Percentiles rank a stretch among this genome's conserved stretches.
Conservation (phyloP, 768 basidiomycete genomes). For the Tricholoma bakamatsutake region DNA sequence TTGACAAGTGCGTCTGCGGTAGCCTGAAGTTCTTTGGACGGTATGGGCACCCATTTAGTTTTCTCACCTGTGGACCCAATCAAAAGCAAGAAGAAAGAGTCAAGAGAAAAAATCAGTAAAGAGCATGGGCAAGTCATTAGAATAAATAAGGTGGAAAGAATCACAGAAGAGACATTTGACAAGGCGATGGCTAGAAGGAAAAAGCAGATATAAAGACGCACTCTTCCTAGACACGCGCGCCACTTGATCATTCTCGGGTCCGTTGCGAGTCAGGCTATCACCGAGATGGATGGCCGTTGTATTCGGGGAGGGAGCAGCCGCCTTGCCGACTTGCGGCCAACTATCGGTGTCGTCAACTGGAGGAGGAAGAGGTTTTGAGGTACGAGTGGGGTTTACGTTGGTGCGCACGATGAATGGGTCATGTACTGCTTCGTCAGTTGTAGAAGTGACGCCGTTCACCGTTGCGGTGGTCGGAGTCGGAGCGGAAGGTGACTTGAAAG, state of each 20-base stretch:
- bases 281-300: constrained; percentile 8
- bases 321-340: constrained; percentile 43
- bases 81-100: background rate
- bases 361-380: constrained; percentile 22
- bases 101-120: background rate
- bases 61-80: constrained; percentile 37
- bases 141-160: background rate
- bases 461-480: constrained; percentile 12
- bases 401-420: constrained; percentile 43
- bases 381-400: constrained; percentile 12
- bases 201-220: constrained; percentile 12
- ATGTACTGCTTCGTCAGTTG: constrained; percentile 17
- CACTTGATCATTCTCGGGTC: background rate
- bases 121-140: background rate
- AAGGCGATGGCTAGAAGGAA: background rate
- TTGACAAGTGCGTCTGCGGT: constrained; percentile 36
- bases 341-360: constrained; percentile 28
- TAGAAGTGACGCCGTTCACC: constrained; percentile 5
- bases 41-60: constrained; percentile 58
- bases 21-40: constrained; percentile 49
- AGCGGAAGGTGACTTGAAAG: background rate
- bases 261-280: constrained; percentile 7
- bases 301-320: constrained; percentile 9
- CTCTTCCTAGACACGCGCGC: constrained; percentile 19
- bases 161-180: background rate